phyloP scores from a whole-genome alignment of 192 early-diverging fungal species.

The Coemansia sp. region DNA sequence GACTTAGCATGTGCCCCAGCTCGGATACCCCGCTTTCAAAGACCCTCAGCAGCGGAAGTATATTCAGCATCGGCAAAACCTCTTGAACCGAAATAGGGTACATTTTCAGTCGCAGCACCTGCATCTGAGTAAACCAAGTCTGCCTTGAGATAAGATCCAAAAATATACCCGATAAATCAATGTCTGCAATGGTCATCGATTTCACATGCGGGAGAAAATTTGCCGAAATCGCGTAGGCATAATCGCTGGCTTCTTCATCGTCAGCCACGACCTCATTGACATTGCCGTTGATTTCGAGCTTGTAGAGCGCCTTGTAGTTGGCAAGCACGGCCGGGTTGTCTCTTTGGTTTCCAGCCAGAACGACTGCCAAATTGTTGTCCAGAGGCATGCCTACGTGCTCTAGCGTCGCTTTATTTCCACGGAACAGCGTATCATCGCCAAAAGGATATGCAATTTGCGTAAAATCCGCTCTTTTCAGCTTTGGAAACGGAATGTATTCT shows the following conservation, averaged over 20 bases:
- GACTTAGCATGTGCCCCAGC: neutral
- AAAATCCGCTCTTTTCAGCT: neutral
- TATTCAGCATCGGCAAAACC: neutral
- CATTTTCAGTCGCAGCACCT: neutral
- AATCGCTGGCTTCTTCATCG: neutral
- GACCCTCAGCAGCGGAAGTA: neutral
- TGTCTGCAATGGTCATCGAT: neutral
- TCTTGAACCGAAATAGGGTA: neutral
- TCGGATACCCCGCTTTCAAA: neutral
- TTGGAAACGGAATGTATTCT: neutral
- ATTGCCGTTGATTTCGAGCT: neutral
- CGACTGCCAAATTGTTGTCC: neutral
- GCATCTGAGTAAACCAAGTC: neutral
- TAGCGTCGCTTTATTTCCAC: neutral
- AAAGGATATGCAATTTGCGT: neutral
- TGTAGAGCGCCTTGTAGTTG: neutral
- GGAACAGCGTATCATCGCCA: constrained; percentile 5
- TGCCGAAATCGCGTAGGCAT: neutral
- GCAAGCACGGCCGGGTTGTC: neutral
- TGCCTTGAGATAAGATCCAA: neutral
- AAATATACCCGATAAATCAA: neutral
- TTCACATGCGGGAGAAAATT: neutral
- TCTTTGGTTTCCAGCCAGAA: neutral
- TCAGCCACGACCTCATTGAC: neutral
- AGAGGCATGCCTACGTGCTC: neutral